Evolutionary conservation across 257 asterid species (phyloP).

Genomic region (Paulownia fortunei): DNA sequence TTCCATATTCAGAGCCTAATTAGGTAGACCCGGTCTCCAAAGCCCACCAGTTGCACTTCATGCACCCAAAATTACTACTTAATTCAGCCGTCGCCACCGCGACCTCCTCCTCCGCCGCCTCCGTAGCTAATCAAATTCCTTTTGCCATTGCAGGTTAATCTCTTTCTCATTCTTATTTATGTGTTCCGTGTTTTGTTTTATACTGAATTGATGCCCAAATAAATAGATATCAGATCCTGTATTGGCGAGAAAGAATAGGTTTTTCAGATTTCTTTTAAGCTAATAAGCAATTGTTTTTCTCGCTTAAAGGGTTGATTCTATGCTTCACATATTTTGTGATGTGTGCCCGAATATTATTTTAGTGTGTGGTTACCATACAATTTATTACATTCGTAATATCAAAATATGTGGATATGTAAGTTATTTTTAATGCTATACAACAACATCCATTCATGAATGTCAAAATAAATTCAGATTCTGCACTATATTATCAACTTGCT

Average conservation of each 20-base stretch:
- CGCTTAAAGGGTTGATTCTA: background rate
- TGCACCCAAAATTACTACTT: slow-evolving; percentile 32
- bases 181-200: background rate
- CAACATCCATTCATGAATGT: slow-evolving; percentile 4
- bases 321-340: slow-evolving; percentile 5
- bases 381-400: background rate
- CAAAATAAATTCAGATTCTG: slow-evolving; percentile 3
- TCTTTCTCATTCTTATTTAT: background rate
- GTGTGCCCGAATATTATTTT: slow-evolving; percentile 11
- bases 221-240: slow-evolving; percentile 2
- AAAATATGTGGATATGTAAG: background rate
- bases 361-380: background rate
- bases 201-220: slow-evolving; percentile 15
- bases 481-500: background rate
- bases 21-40: slow-evolving; percentile 35
- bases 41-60: slow-evolving; percentile 33
- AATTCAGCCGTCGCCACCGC: slow-evolving; percentile 28
- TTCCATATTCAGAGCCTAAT: slow-evolving; percentile 15
- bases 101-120: slow-evolving; percentile 27
- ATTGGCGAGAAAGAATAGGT: slow-evolving; percentile 11
- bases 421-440: background rate
- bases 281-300: background rate
- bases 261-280: background rate
- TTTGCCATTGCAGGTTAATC: slow-evolving; percentile 35
- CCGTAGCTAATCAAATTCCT: slow-evolving; percentile 16